phyloP scores from a whole-genome alignment of 352 stramenopile genomes.

The Phytophthora colocasiae region DNA sequence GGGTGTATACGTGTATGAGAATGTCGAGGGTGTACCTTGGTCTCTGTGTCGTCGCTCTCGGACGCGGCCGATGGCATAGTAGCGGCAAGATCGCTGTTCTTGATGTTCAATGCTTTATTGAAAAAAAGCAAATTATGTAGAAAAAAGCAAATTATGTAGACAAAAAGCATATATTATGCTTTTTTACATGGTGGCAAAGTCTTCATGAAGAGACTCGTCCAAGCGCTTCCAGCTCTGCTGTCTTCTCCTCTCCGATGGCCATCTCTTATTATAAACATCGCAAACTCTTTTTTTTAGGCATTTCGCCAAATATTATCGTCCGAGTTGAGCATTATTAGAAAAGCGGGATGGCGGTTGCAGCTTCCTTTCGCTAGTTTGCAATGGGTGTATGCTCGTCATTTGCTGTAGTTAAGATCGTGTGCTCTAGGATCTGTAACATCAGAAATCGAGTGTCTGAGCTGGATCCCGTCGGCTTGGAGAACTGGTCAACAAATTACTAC shows the following conservation, averaged over 20 bases:
- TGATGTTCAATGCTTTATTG: no score
- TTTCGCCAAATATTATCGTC: no score
- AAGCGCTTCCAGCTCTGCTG: no score
- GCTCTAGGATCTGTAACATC: slow-evolving; percentile 6
- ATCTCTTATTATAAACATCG: no score
- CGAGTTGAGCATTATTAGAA: slow-evolving; percentile 10
- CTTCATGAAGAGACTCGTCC: no score
- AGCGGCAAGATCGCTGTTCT: no score
- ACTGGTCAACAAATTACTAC: slow-evolving; percentile 27
- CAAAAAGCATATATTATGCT: no score
- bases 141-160: neutral
- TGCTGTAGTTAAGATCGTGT: slow-evolving; percentile 1
- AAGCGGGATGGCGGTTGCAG: slow-evolving; percentile 14
- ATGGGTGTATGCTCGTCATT: slow-evolving; percentile 10
- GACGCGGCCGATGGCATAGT: slow-evolving; percentile 13
- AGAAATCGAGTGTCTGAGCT: slow-evolving; percentile 6
- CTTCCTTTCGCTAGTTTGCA: neutral
- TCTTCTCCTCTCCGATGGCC: no score
- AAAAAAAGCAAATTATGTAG: neutral
- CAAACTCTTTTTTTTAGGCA: no score
- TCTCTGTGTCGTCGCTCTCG: slow-evolving; percentile 25
- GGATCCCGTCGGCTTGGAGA: slow-evolving; percentile 1
- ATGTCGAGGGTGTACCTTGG: slow-evolving; percentile 16
- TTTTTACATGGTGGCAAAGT: no score
- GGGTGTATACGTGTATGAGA: neutral